Evolutionary conservation across 148 eudicot genomes (phyloP).

Genomic region (Rhododendron griersonianum): DNA sequence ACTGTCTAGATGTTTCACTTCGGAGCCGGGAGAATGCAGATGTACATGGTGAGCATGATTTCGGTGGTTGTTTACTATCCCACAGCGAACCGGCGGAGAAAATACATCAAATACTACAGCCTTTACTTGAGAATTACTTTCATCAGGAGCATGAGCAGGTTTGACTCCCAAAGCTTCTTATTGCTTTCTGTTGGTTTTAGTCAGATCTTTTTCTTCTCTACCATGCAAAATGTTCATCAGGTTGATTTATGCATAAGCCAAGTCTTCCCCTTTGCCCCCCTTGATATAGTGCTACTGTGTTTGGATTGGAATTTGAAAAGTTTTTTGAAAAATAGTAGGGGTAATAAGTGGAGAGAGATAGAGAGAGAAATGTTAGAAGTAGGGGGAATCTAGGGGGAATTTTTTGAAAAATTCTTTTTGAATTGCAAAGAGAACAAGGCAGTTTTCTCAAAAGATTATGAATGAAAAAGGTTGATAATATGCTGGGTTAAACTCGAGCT

Average conservation of each 20-base stretch:
- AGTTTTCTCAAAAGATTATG: not conserved
- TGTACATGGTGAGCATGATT: constrained; percentile 13
- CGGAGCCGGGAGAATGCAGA: constrained; percentile 29
- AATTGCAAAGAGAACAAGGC: no score
- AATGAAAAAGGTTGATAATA: not conserved
- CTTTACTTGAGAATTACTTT: constrained; percentile 30
- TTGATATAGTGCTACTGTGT: not conserved
- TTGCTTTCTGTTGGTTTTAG: constrained; percentile 12
- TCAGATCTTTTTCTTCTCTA: not conserved
- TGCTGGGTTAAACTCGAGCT: not conserved
- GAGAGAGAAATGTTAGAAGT: no score
- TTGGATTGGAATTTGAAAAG: no score
- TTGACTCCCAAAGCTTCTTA: constrained; percentile 2
- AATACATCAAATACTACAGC: constrained; percentile 36
- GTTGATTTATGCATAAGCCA: not conserved
- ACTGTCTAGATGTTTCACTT: constrained; percentile 29
- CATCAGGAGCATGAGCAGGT: constrained; percentile 40
- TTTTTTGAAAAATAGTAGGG: no score
- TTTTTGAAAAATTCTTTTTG: no score
- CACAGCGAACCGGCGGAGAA: constrained; percentile 37
- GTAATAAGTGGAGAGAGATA: no score
- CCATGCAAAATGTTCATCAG: not conserved
- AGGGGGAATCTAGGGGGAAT: no score
- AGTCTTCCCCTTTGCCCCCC: not conserved
- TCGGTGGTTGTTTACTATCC: constrained; percentile 12